Conservation (phyloP, 139 green algal species). For the Deuterostichococcus epilithicus region DNA sequence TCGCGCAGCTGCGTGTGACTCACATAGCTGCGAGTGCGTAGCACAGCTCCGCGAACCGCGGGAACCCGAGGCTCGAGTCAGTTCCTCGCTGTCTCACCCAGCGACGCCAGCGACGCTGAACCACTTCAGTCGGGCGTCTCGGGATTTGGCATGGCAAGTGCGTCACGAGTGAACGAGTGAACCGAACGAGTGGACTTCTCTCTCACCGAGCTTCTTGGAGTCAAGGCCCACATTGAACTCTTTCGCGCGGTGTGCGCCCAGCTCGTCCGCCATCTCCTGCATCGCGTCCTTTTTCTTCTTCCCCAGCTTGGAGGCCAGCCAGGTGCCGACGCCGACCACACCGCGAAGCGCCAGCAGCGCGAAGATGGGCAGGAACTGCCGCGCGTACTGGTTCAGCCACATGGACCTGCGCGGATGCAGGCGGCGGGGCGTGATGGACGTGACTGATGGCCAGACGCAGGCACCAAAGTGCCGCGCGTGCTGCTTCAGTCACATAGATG, state of each 20-base stretch:
- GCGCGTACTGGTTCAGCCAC: conserved; percentile 48
- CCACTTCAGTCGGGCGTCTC: too few species aligned
- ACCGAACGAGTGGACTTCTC: too few species aligned
- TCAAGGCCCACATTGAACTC: conserved; percentile 41
- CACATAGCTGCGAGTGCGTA: too few species aligned
- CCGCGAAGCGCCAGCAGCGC: conserved; percentile 39
- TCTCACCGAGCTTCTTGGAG: not conserved
- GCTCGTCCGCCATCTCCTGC: conserved; percentile 48
- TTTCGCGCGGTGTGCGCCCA: conserved; percentile 32
- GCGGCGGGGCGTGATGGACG: not conserved
- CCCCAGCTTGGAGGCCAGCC: conserved; percentile 30
- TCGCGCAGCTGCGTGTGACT: too few species aligned
- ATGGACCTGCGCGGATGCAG: conserved; percentile 25
- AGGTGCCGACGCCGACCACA: conserved; percentile 27
- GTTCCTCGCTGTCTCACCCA: too few species aligned
- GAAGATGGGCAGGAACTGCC: conserved; percentile 51
- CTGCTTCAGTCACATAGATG: not conserved
- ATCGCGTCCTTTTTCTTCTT: conserved; percentile 47
- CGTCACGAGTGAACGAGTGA: too few species aligned
- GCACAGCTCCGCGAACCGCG: too few species aligned
- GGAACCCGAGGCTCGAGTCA: too few species aligned
- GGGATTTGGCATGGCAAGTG: too few species aligned
- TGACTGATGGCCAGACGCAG: not conserved
- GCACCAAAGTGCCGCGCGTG: too few species aligned
- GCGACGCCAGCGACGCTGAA: too few species aligned